Base-by-base conservation (phyloP, 2,329 filamentous ascomycete genomes). In the Colletotrichum spinosum region DNA sequence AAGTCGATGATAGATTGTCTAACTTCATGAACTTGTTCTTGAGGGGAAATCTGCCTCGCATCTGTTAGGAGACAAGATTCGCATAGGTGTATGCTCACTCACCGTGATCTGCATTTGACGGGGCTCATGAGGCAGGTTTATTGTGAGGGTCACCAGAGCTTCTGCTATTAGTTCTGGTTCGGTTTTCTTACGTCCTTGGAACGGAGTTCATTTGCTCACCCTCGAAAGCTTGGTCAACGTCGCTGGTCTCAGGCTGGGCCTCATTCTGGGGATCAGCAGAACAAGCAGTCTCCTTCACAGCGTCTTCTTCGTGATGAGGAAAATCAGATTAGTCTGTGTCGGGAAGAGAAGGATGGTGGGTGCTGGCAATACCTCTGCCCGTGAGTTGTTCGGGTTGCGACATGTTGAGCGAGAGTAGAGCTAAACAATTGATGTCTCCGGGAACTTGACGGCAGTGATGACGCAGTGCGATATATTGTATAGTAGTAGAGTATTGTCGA, bases 21-120 rank as follows among this genome's bases (percentile, higher is more conserved):
- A 72, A 99, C 90, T 83, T 99, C 96, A 80, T 98, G 96, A 67
- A 98, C 91, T 78, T 97, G 95, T 81, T 99, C 97, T 84, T 97
- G 92, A 70, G 90, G 90, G 46, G 93, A 95, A 61, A 97, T 92
- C 92, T 96, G 72, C 38, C 67, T 60, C 10, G 42, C 42, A 38
- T 25, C 49, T 33, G 39, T 62, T 51, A 68, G 59, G 56, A 54
- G 58, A 50, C 33, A 44, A 50, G 55, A 15, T 60, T 49, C 52
- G 39, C 6, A 41, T 12, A 38, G 49, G n/a, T 12, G 35, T 4
- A 9, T 35, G 34, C 25, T 38, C 35, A 48, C 86, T 80, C 79
- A 97, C 94, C 88, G 93, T 94, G 71, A 97, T 89, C 76, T 94
- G 88, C 73, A 97, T 92, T 79, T 92, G 90, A 72, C 89, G 86